Percentiles rank a stretch among this genome's conserved stretches.
These are phyloP conservation scores for Musa balbisiana DNA, from an alignment of 202 grass and related monocot genomes.

Conservation along the genomic window DNA sequence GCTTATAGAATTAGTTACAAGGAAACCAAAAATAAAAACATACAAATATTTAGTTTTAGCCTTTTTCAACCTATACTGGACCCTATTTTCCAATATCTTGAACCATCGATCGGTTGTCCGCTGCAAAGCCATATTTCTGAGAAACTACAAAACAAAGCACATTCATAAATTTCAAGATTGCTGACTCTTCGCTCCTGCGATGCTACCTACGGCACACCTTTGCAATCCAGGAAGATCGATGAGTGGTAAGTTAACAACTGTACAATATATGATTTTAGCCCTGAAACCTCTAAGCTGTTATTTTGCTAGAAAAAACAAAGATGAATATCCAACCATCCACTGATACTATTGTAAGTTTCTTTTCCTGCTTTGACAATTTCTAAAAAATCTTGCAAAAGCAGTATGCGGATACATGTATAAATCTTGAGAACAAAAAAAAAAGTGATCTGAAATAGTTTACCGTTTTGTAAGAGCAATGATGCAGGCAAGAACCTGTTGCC, in stretches of 20 bases:
- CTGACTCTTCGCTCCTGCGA: background rate
- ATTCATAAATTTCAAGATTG: background rate
- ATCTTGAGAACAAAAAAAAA: no score
- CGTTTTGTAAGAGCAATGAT: no score
- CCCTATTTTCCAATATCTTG: conserved; percentile 27
- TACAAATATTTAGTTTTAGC: background rate
- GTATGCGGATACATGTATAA: no score
- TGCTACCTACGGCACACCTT: conserved; percentile 30
- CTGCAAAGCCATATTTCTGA: no score
- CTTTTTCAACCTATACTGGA: conserved; percentile 24
- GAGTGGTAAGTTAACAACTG: conserved; percentile 30
- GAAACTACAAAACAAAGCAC: background rate
- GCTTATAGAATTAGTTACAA: no score
- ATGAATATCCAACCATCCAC: no score
- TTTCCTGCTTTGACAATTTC: no score
- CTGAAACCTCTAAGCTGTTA: no score
- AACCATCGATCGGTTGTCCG: conserved; percentile 17
- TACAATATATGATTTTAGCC: background rate
- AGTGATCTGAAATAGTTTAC: no score
- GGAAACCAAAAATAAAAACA: background rate
- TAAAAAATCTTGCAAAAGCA: no score
- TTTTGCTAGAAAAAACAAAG: background rate
- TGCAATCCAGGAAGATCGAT: conserved; percentile 28
- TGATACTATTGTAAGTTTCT: no score
- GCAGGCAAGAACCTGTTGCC: no score